Evolutionary conservation across 2,329 filamentous ascomycete genomes (phyloP).

Genomic region (Fusarium keratoplasticum): DNA sequence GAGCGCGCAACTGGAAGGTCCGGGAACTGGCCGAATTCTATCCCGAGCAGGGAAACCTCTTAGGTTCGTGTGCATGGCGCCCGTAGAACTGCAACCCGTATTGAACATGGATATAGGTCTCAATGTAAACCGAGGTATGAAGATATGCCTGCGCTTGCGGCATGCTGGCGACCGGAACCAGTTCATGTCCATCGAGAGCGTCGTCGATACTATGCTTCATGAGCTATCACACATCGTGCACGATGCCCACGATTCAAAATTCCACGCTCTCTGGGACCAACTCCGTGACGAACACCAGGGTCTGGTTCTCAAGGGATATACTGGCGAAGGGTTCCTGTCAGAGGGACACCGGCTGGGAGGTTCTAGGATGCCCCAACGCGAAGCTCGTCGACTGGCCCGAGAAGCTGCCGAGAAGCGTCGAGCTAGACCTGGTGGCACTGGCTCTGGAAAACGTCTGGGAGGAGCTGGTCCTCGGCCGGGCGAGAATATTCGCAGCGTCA

Average conservation of each 20-base stretch:
- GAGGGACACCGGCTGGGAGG: conserved; percentile 81
- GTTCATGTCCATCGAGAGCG: conserved; percentile 83
- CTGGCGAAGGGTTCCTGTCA: conserved; percentile 87
- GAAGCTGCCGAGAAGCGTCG: conserved; percentile 79
- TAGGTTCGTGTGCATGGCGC: conserved; percentile 63
- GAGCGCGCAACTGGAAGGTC: conserved; percentile 84
- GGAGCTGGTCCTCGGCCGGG: conserved; percentile 66
- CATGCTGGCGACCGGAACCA: conserved; percentile 78
- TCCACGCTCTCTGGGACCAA: conserved; percentile 90
- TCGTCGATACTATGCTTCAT: conserved; percentile 93
- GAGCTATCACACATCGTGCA: conserved; percentile 91
- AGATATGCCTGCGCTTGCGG: conserved; percentile 85
- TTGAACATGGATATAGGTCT: conserved; percentile 62
- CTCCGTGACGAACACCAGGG: conserved; percentile 86
- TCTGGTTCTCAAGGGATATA: conserved; percentile 84
- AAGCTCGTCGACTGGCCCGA: conserved; percentile 80
- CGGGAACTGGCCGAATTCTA: conserved; percentile 86
- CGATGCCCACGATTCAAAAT: conserved; percentile 84
- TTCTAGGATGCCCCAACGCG: conserved; percentile 70
- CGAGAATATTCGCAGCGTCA: conserved; percentile 77
- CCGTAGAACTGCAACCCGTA: background rate
- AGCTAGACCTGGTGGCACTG: conserved; percentile 68
- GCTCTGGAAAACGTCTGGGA: conserved; percentile 79
- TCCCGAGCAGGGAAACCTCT: conserved; percentile 76
- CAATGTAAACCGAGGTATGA: conserved; percentile 81